Evolutionary conservation across 768 basidiomycete species (phyloP), one percentile per base, ranked within the genome.

Genomic region (Collybia nuda): DNA sequence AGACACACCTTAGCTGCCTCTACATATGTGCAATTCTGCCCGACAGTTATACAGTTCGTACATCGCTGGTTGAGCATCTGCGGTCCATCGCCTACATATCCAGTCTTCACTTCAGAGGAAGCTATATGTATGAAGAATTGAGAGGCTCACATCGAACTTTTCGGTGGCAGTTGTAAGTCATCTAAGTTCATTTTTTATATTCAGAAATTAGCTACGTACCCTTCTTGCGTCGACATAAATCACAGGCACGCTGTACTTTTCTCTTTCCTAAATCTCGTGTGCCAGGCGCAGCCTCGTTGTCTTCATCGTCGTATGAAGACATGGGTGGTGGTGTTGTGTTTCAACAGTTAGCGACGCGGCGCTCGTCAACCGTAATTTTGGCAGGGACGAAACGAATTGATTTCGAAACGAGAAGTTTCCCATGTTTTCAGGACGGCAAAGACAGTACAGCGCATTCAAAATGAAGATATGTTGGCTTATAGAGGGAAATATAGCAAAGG

Each of bases 161-260:
- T 22, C 14, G 37, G 21, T 37, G 11, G 12, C 6, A 46, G n/a
- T 15, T 36, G 6, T 36, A 15, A 22, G 44, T 41, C 49, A 15
- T 26, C 35, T 21, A 47, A 47, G n/a, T n/a, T n/a, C n/a, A n/a
- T n/a, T 2, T 23, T 2, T 18, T 12, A 1, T 19, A 23, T 32
- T 19, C 9, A 32, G 35, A 11, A 19, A 12, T 35, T 2, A 18
- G 6, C 32, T 15, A 67, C 81, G 56, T 46, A 86, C 89, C 82
- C 70, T 94, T 94, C 75, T 92, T 93, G 53, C 87, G 74, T 37
- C 91, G 75, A 66, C 91, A 93, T 0, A 83, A 78, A 62, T 93
- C 90, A 63, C 91, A 93, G 9, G 90, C 90, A 26, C 90, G 70
- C 65, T 88, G 85, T 40, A 90, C 78, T 53, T 81, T 75, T 24